Evolutionary conservation across 2,329 filamentous ascomycete species (phyloP).

Genomic region (Botrytis deweyae): DNA sequence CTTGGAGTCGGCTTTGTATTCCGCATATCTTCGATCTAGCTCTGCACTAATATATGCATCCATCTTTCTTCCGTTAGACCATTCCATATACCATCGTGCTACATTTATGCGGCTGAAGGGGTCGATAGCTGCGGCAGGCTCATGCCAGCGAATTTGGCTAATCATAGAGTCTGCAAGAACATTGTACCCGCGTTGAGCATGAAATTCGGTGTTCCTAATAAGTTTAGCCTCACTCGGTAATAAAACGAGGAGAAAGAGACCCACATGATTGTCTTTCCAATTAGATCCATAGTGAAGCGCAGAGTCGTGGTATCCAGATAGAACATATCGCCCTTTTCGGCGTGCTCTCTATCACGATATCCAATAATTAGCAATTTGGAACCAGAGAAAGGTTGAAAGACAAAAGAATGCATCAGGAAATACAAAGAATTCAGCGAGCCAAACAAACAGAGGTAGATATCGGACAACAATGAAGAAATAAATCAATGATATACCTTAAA

Average conservation of each 20-base stretch:
- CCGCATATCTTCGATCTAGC: slow-evolving; percentile 28
- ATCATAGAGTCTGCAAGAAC: slow-evolving; percentile 26
- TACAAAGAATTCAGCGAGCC: background rate
- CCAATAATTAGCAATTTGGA: background rate
- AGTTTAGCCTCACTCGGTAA: background rate
- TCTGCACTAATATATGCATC: slow-evolving; percentile 29
- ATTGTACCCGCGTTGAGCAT: slow-evolving; percentile 13
- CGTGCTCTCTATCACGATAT: slow-evolving; percentile 21
- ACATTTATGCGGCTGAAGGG: slow-evolving; percentile 5
- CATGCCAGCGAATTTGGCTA: slow-evolving; percentile 29
- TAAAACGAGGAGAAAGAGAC: background rate
- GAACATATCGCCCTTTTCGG: slow-evolving; percentile 27
- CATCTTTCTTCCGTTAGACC: slow-evolving; percentile 28
- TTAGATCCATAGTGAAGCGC: slow-evolving; percentile 32
- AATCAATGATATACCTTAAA: slow-evolving; percentile 1
- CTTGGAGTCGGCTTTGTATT: background rate
- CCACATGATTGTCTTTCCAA: slow-evolving; percentile 24
- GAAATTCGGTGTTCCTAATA: slow-evolving; percentile 11
- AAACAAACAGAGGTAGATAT: background rate
- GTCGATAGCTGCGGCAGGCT: slow-evolving; percentile 24
- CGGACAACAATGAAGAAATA: background rate
- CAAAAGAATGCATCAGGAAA: background rate
- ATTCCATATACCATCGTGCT: slow-evolving; percentile 23
- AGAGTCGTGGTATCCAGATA: slow-evolving; percentile 25
- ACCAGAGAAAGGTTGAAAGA: background rate